A percentile compares a stretch with the other conserved stretches of the same genome.
These are phyloP conservation scores for Penicillium psychrofluorescens DNA, from an alignment of 495 filamentous ascomycete species.

Conservation along the genomic window DNA sequence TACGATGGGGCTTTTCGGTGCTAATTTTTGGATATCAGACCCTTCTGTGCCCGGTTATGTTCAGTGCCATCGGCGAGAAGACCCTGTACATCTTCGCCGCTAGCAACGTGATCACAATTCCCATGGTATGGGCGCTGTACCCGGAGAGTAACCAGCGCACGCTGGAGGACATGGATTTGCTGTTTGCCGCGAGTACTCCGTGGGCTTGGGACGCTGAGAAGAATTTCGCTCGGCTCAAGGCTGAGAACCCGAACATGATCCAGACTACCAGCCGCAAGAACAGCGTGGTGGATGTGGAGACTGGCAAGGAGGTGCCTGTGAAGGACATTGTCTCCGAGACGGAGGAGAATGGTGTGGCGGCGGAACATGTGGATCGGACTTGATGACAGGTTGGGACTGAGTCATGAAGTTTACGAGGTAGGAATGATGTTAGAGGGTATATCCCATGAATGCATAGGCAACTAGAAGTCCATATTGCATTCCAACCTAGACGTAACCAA, in stretches of 20 bases:
- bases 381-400: background rate
- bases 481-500: too few species aligned
- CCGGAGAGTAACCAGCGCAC: constrained; percentile 63
- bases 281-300: constrained; percentile 41
- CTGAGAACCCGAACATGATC: constrained; percentile 44
- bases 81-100: constrained; percentile 62
- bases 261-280: constrained; percentile 37
- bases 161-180: constrained; percentile 61
- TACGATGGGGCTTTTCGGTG: background rate
- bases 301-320: constrained; percentile 20
- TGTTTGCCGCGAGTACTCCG: constrained; percentile 52
- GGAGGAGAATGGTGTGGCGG: constrained; percentile 5
- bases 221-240: constrained; percentile 46
- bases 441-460: too few species aligned
- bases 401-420: background rate
- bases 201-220: constrained; percentile 62
- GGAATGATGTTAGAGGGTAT: background rate
- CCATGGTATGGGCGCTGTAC: constrained; percentile 63
- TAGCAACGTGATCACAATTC: constrained; percentile 54
- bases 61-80: constrained; percentile 53
- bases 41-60: constrained; percentile 58
- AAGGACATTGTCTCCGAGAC: constrained; percentile 5
- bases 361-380: constrained; percentile 21
- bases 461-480: too few species aligned
- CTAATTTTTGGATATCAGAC: constrained; percentile 22